Evolutionary conservation across 257 asterid species (phyloP), one percentile per base, ranked within the genome.

Genomic region (Forsythia suspensa): DNA sequence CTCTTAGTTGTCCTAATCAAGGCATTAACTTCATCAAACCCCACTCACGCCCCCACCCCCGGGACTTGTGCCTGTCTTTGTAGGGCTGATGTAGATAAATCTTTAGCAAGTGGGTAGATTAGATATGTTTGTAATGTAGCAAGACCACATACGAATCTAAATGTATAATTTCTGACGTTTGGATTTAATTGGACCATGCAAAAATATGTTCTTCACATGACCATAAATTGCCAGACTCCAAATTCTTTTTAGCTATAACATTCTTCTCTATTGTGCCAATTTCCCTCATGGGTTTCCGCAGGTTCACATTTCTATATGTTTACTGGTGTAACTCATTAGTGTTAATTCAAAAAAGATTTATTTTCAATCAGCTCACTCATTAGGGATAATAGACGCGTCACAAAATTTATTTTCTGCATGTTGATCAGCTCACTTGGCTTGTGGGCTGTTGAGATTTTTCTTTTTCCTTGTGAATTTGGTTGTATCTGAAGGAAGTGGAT

Each of bases 231-330:
- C 67, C 11, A 8, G 34, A 6, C 24, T 59, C 67, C 36, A 18
- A 20, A 48, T 6, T 13, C 52, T 16, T 40, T 13, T 36, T 5
- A 6, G 15, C 72, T 18, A 42, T 46, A 71, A 11, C 63, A 21
- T 34, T 36, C 63, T 70, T 79, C 80, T 39, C 74, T 0, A n/a
- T 57, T 21, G 36, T 59, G 67, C 29, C 18, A 16, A 6, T 55
- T n/a, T 44, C 72, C 77, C 72, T 41, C 77, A 87, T 87, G 87
- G 73, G 41, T 68, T 42, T 5, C 43, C 16, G 3, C 57, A 59
- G 18, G n/a, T 41, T 42, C 78, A n/a, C n/a, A n/a, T n/a, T n/a
- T n/a, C n/a, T n/a, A n/a, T n/a, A n/a, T n/a, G n/a, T n/a, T n/a
- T n/a, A n/a, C n/a, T n/a, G n/a, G n/a, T n/a, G n/a, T n/a, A n/a